Conservation (phyloP, 179 eudicot species). For the Corrigiola litoralis region DNA sequence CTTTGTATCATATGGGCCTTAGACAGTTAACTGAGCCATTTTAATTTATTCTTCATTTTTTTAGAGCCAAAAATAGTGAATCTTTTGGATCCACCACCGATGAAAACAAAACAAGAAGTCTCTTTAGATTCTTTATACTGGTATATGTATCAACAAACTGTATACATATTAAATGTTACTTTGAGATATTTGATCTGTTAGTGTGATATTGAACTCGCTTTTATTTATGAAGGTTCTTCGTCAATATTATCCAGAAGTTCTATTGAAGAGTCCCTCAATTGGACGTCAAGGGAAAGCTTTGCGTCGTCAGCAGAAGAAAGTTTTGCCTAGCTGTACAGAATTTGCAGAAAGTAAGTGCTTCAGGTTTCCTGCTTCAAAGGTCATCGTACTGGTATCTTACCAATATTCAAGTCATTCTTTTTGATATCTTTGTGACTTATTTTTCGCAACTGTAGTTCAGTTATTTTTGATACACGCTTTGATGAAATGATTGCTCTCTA, state of each 20-base stretch:
- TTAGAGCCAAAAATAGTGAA: too few relatives aligned
- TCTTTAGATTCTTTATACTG: too few relatives aligned
- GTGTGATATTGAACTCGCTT: neutral
- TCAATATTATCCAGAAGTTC: slow-evolving; percentile 53
- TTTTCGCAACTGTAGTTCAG: too few relatives aligned
- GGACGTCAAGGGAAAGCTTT: slow-evolving; percentile 96
- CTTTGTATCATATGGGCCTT: too few relatives aligned
- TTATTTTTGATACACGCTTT: too few relatives aligned
- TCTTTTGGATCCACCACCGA: too few relatives aligned
- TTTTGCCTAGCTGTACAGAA: slow-evolving; percentile 23
- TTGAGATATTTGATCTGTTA: neutral
- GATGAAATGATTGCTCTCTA: too few relatives aligned
- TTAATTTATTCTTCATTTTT: too few relatives aligned
- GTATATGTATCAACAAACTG: too few relatives aligned
- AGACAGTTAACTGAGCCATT: too few relatives aligned
- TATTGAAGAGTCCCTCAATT: slow-evolving; percentile 51
- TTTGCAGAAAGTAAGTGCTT: slow-evolving; percentile 21
- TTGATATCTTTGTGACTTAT: neutral
- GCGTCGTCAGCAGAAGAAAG: slow-evolving; percentile 57
- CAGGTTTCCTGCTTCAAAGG: neutral
- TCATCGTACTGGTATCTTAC: neutral
- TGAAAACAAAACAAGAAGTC: too few relatives aligned
- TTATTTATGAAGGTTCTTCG: slow-evolving; percentile 54
- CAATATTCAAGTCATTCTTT: neutral
- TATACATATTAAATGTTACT: too few relatives aligned